These are phyloP conservation scores for Bryum argenteum DNA, from an alignment of 225 moss, liverwort and hornwort species.

Conservation along the genomic window DNA sequence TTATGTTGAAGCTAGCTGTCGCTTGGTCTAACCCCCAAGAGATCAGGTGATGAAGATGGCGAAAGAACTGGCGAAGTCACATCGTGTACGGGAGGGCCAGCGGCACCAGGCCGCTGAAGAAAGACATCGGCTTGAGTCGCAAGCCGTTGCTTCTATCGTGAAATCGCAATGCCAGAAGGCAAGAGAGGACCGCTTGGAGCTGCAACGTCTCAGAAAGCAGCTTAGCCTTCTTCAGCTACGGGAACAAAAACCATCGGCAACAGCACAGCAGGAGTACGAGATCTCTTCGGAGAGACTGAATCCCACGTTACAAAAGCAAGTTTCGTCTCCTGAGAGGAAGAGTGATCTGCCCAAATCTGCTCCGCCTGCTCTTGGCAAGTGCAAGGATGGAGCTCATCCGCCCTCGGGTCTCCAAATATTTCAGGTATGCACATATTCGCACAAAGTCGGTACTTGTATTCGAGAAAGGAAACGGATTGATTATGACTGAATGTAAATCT, in stretches of 20 bases:
- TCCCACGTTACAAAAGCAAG: background rate
- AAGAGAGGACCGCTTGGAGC: conserved; percentile 54
- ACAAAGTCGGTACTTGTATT: background rate
- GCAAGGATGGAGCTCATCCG: conserved; percentile 5
- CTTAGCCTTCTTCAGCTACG: conserved; percentile 47
- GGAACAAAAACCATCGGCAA: conserved; percentile 27
- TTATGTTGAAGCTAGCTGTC: background rate
- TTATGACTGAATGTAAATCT: background rate
- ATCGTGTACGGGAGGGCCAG: conserved; percentile 38
- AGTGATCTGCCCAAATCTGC: conserved; percentile 23
- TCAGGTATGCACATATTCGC: conserved; percentile 29
- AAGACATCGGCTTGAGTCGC: conserved; percentile 32
- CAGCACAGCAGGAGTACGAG: background rate
- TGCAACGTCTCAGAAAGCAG: conserved; percentile 51
- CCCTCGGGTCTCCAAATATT: conserved; percentile 26
- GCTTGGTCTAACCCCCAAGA: background rate
- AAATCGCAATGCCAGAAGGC: conserved; percentile 51
- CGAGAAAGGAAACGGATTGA: background rate
- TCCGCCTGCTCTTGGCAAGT: conserved; percentile 11
- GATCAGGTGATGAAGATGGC: conserved; percentile 62
- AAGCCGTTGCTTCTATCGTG: conserved; percentile 41
- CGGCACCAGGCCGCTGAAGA: conserved; percentile 34
- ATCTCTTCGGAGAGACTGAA: conserved; percentile 14
- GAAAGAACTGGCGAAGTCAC: conserved; percentile 58
- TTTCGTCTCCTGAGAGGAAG: conserved; percentile 13